phyloP scores from a whole-genome alignment of 2,329 filamentous ascomycete genomes.

The Malbranchea zuffiana region DNA sequence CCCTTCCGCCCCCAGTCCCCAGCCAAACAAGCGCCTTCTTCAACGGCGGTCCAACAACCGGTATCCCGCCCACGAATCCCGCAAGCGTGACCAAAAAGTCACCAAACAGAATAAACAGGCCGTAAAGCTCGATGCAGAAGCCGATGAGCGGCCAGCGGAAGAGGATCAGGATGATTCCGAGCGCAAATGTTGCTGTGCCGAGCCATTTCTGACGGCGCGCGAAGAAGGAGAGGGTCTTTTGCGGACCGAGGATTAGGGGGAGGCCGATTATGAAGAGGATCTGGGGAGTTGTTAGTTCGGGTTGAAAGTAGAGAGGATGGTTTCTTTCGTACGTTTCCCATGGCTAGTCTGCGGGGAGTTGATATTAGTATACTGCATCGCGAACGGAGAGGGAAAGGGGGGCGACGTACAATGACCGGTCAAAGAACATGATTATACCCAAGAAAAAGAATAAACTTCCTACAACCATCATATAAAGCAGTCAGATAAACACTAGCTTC shows the following conservation, averaged over 20 bases:
- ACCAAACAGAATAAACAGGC: slow-evolving; percentile 85
- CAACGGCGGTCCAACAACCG: slow-evolving; percentile 78
- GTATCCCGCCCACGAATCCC: slow-evolving; percentile 72
- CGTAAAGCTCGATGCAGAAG: slow-evolving; percentile 83
- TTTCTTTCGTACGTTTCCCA: slow-evolving; percentile 68
- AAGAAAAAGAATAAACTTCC: slow-evolving; percentile 91
- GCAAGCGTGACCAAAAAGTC: slow-evolving; percentile 92
- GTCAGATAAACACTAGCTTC: background rate
- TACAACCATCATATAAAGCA: slow-evolving; percentile 28
- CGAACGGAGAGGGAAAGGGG: slow-evolving; percentile 7
- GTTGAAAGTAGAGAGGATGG: background rate
- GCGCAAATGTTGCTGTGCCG: slow-evolving; percentile 78
- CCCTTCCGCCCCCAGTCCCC: slow-evolving; percentile 61
- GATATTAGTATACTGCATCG: slow-evolving; percentile 4
- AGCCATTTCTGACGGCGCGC: slow-evolving; percentile 84
- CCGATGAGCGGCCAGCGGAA: slow-evolving; percentile 84
- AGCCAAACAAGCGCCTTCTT: slow-evolving; percentile 60
- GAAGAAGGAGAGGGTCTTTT: slow-evolving; percentile 91
- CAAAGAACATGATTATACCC: slow-evolving; percentile 94
- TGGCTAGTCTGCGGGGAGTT: slow-evolving; percentile 60
- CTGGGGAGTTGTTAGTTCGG: slow-evolving; percentile 36
- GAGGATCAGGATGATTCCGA: slow-evolving; percentile 73
- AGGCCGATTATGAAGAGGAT: slow-evolving; percentile 97
- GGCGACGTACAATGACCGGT: slow-evolving; percentile 70
- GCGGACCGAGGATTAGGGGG: slow-evolving; percentile 84